Base-by-base conservation (phyloP, 140 eudicot species). In the Senecio squalidus region DNA sequence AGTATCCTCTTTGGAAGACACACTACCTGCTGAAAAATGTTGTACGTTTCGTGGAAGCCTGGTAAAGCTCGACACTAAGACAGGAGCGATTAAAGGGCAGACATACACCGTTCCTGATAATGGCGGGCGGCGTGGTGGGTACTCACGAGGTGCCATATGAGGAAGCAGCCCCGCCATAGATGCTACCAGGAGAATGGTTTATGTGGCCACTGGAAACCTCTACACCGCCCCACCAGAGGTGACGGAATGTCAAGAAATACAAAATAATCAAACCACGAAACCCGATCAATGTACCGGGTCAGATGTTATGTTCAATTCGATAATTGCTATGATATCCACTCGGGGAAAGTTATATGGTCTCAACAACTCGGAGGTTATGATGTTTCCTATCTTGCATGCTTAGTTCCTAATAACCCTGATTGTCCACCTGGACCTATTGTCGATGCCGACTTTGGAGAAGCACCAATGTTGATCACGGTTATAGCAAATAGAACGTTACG, bases 361-460 rank as follows among this genome's bases (percentile, higher is more conserved):
- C 67, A 58, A 17, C 82, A 80, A 33, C 72, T 87, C 3, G 89
- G 86, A 5, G 96, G 94, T 9, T 80, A 80, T 5, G 94, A 88
- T 47, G 69, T 88, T 58, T 88, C 79, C 68, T 67, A 71, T 54
- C 71, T 81, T 17, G 85, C 80, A 0, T 84, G 95, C 62, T 47
- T 76, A 56, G 71, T 76, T 54, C 95, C 95, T 0, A 69, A 76
- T 30, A 88, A 79, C 31, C 91, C 85, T 0, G 90, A 88, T 60
- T 88, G 96, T 68, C 94, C 94, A 4, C 82, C 78, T 0, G 96
- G 95, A 8, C 97, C 97, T 9, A 89, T 82, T 21, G 8, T 80
- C 14, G 95, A 84, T 31, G 92, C 97, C 0, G 96, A 86, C 45
- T 82, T 86, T 46, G 95, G 95, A 6, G 94, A 87, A 78, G 96